Base-by-base conservation (phyloP, 2,329 filamentous ascomycete species). In the Arthrobotrys pseudoclavata region DNA sequence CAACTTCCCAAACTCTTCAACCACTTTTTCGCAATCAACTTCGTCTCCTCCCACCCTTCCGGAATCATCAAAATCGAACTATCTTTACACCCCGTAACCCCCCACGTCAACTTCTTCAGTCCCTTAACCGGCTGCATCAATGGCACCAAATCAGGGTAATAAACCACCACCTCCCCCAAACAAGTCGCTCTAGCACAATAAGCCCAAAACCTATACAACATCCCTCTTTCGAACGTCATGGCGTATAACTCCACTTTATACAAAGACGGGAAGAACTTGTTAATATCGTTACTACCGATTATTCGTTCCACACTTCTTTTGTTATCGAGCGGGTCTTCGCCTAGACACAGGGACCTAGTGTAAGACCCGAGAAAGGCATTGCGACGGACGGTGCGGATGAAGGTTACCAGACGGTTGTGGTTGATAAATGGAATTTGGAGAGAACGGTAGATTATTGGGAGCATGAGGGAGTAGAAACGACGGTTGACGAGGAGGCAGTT, bases 61-160 rank as follows among this genome's bases (percentile, higher is more conserved):
- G 20, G n/a, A 1, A 15, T 7, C 4, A 20, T n/a, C 1, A 77
- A 42, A 13, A 77, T 45, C 3, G 37, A 34, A 52, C 66, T 70
- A 7, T 9, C 22, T 20, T 29, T 13, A 55, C 52, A 47, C 24
- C 24, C 45, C 13, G 74, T 77, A 48, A 71, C 29, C 34, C 74
- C 57, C 74, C 74, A 77, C 53, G 67, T 71, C 31, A 77, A 40
- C 45, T 20, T 47, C n/a, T 71, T 77, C 31, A 77, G 18, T 13
- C 61, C 67, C 10, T 52, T 50, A 6, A 67, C 29, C 10, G 37
- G 52, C 42, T 67, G 67, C 45, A 71, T 52, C 29, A 77, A 24
- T 3, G 74, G 74, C 9, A 77, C 67, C 15, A 77, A 26, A 50
- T 77, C 74, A 50, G 74, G 74, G 34, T 71, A 77, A 62, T 77